These are phyloP conservation scores for Gastrolobium bilobum DNA, from an alignment of 306 rosid genomes.

Conservation along the genomic window DNA sequence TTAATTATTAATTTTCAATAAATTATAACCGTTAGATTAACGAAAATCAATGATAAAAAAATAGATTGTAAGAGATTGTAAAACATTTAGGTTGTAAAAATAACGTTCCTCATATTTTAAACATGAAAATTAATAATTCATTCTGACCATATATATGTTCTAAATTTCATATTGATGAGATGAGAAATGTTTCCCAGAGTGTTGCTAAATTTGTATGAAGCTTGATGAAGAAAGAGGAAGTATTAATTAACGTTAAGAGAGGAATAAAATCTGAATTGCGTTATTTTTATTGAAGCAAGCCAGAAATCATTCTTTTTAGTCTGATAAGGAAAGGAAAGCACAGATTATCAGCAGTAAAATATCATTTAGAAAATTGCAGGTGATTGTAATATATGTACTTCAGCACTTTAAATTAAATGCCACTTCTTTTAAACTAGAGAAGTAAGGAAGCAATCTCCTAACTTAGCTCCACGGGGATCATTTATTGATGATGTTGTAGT, in stretches of 20 bases:
- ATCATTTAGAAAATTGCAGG: constrained; percentile 1
- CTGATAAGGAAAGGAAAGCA: constrained; percentile 62
- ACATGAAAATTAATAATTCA: too few species aligned
- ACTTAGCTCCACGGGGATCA: background rate
- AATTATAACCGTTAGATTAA: too few species aligned
- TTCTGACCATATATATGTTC: too few species aligned
- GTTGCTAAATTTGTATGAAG: background rate
- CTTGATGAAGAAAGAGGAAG: background rate
- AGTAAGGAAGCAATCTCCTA: constrained; percentile 25
- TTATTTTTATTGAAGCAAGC: constrained; percentile 25
- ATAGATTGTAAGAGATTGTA: too few species aligned
- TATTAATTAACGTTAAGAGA: constrained; percentile 10
- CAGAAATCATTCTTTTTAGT: constrained; percentile 49
- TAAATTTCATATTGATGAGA: background rate
- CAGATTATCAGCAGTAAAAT: constrained; percentile 53
- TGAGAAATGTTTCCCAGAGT: background rate
- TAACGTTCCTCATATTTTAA: too few species aligned
- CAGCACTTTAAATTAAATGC: constrained; percentile 23
- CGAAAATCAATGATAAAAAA: too few species aligned
- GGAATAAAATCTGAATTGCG: constrained; percentile 50
- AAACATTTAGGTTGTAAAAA: too few species aligned
- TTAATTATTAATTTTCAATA: too few species aligned
- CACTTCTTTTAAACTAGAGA: constrained; percentile 21
- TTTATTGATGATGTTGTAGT: background rate
- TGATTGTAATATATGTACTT: background rate